Base-by-base conservation (phyloP, 148 eudicot genomes). In the Gaultheria prostrata region DNA sequence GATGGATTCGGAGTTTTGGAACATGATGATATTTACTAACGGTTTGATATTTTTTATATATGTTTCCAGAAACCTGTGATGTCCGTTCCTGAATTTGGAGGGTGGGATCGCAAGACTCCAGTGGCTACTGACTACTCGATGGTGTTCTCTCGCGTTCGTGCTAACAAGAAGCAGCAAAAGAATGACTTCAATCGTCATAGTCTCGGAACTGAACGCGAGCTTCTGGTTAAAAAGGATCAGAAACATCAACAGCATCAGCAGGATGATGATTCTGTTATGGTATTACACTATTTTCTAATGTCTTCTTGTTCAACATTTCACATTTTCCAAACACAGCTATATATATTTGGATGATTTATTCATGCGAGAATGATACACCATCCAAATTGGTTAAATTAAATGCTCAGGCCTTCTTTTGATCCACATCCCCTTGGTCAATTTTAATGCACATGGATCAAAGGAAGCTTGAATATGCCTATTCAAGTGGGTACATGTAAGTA, bases 1-100 rank as follows among this genome's bases (percentile, higher is more conserved):
- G 43, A 39, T 39, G 30, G 48, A 17, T 57, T 57, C 15, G 65
- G 45, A 12, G 49, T 3, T 33, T 35, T n/a, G 28, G 24, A 11
- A 46, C 7, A n/a, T 75, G 39, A 35, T 35, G 78, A 39, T 21
- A 35, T 24, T 51, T 18, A 18, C 15, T 17, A 45, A 33, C 32
- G 2, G 43, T 48, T 57, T 30, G 77, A 85, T 30, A 83, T 13
- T 57, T 10, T 21, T 39, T 39, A n/a, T 39, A 39, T 39, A 18
- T 56, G 12, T 70, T 63, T 83, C 28, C 86, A 84, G 81, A 83
- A 83, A 17, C 28, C 46, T 11, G 82, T 61, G 88, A 86, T 57
- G 85, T 81, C 91, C 1, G 88, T 91, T 21, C 93, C 93, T 61
- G 84, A 88, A 79, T 91, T 91, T 53, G 93, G 93, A 84, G 90